phyloP scores from a whole-genome alignment of 805 yeast species.

The Yarrowia osloensis region DNA sequence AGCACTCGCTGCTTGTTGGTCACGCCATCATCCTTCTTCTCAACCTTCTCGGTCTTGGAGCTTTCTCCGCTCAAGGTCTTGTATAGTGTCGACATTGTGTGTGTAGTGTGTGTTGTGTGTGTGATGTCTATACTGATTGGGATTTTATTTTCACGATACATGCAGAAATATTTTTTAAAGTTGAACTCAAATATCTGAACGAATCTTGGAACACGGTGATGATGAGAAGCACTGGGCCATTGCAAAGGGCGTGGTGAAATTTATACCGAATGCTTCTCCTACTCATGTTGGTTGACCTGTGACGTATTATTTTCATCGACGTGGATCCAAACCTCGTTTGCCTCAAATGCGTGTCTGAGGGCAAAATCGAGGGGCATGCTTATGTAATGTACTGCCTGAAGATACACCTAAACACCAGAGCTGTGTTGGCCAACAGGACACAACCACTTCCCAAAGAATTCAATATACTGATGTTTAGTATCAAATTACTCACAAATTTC shows the following conservation, averaged over 20 bases:
- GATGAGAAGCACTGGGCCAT: no score
- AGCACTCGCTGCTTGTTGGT: constrained; percentile 82
- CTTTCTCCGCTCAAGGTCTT: constrained; percentile 53
- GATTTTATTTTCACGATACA: neutral
- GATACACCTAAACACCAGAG: no score
- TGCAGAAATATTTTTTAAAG: constrained; percentile 27
- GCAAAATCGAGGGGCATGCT: no score
- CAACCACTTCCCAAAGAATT: no score
- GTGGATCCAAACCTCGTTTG: no score
- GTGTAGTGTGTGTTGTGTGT: neutral
- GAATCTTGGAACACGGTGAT: neutral
- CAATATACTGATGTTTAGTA: neutral
- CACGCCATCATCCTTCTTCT: constrained; percentile 6
- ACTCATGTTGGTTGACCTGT: no score
- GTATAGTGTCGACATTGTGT: constrained; percentile 67
- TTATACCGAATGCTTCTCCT: no score
- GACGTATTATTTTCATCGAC: no score
- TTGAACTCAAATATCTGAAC: neutral
- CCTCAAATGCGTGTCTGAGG: no score
- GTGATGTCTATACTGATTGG: neutral
- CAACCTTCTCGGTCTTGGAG: constrained; percentile 28
- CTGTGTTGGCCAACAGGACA: no score
- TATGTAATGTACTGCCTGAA: no score
- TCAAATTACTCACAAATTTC: neutral
- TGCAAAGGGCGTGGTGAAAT: no score